Percentiles rank a stretch among this genome's conserved stretches.
These are phyloP conservation scores for Alternaria alternata DNA, from an alignment of 2,329 filamentous ascomycete species.

Conservation along the genomic window DNA sequence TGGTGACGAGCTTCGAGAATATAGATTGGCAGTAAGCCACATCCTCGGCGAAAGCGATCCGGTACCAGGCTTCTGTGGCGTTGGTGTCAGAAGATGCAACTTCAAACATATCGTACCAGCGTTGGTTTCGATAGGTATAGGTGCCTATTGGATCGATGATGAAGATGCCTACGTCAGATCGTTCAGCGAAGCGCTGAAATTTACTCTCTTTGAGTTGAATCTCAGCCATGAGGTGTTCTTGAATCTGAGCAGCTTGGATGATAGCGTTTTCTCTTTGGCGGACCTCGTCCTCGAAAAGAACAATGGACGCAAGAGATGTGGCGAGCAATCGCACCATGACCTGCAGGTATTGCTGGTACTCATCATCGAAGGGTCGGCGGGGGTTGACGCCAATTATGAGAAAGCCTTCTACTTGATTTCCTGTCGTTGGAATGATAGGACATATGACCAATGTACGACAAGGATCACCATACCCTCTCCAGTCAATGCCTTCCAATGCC, in stretches of 20 bases:
- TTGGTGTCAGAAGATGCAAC: constrained; percentile 19
- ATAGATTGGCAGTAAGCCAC: constrained; percentile 37
- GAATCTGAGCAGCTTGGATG: constrained; percentile 44
- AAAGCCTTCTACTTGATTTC: constrained; percentile 49
- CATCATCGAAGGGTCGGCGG: constrained; percentile 48
- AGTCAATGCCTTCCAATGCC: constrained; percentile 39
- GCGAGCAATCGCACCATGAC: constrained; percentile 49
- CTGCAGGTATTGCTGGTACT: constrained; percentile 51
- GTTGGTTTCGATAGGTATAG: constrained; percentile 53
- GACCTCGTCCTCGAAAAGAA: constrained; percentile 51
- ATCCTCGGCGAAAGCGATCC: constrained; percentile 47
- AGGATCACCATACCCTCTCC: constrained; percentile 47
- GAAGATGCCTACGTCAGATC: constrained; percentile 54
- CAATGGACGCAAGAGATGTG: constrained; percentile 52
- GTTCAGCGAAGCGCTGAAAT: constrained; percentile 52
- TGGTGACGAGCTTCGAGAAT: constrained; percentile 42
- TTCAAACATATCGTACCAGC: constrained; percentile 49
- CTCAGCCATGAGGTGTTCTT: constrained; percentile 47
- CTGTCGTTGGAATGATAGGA: constrained; percentile 48
- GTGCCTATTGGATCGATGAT: constrained; percentile 46
- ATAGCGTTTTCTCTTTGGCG: constrained; percentile 46
- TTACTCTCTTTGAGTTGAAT: constrained; percentile 42
- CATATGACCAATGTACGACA: constrained; percentile 47
- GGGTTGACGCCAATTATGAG: constrained; percentile 53
- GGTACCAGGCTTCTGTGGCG: constrained; percentile 29